Conservation (phyloP, 805 yeast species). For the Yarrowia sp. region DNA sequence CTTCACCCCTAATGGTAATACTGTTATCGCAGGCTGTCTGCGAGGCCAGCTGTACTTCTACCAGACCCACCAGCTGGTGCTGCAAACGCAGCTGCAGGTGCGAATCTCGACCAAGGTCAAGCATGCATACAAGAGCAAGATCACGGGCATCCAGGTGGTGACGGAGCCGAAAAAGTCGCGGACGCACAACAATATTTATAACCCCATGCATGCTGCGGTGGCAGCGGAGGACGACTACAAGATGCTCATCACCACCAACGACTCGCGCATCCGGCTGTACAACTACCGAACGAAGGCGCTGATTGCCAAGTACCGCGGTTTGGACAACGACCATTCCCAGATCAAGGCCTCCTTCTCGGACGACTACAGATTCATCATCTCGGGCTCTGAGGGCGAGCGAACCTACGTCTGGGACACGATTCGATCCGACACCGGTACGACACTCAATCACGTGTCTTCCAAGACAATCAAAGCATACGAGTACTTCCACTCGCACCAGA, state of each 20-base stretch:
- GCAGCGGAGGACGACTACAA: conserved; percentile 41
- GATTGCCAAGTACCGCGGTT: conserved; percentile 71
- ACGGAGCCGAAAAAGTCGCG: conserved; percentile 20
- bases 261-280: conserved; percentile 70
- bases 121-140: conserved; percentile 50
- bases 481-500: conserved; percentile 73
- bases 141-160: conserved; percentile 64
- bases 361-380: conserved; percentile 55
- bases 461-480: conserved; percentile 53
- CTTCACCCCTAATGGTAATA: conserved; percentile 61
- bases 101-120: conserved; percentile 36
- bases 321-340: conserved; percentile 66
- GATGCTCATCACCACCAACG: conserved; percentile 71
- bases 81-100: conserved; percentile 48
- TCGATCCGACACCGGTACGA: conserved; percentile 26
- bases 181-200: conserved; percentile 20
- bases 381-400: conserved; percentile 88
- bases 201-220: conserved; percentile 24
- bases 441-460: conserved; percentile 34
- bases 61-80: conserved; percentile 61
- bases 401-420: conserved; percentile 71
- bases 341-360: conserved; percentile 65
- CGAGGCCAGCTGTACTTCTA: conserved; percentile 64
- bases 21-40: conserved; percentile 72
- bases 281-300: conserved; percentile 53